These are phyloP conservation scores for Phtheirospermum japonicum DNA, from an alignment of 257 asterid genomes.

Conservation along the genomic window DNA sequence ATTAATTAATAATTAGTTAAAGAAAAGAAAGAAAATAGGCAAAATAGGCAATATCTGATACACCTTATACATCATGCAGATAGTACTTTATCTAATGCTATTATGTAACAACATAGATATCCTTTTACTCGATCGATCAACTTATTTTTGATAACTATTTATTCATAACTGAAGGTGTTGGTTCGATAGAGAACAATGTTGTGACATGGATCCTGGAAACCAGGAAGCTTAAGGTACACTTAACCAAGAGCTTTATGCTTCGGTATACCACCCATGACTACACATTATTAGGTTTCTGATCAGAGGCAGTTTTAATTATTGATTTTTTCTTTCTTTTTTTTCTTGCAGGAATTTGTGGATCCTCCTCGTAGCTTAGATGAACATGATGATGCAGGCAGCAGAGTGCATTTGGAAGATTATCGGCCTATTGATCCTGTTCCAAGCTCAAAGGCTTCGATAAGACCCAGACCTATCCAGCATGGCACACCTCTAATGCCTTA, in stretches of 20 bases:
- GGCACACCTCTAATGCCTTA: constrained; percentile 83
- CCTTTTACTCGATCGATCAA: too few relatives aligned
- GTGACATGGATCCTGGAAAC: constrained; percentile 24
- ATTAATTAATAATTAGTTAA: too few relatives aligned
- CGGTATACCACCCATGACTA: too few relatives aligned
- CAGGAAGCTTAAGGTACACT: constrained; percentile 62
- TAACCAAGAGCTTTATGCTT: neutral
- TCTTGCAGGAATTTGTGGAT: constrained; percentile 32
- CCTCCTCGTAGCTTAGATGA: neutral
- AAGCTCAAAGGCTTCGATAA: constrained; percentile 59
- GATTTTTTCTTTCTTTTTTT: neutral
- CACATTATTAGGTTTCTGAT: too few relatives aligned
- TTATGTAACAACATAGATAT: too few relatives aligned
- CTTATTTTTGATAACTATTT: neutral
- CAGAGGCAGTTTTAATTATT: too few relatives aligned
- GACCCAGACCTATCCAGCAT: constrained; percentile 80
- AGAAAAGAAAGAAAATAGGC: too few relatives aligned
- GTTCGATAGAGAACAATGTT: constrained; percentile 19
- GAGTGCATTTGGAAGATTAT: constrained; percentile 55
- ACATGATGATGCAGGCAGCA: constrained; percentile 18
- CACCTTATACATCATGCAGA: too few relatives aligned
- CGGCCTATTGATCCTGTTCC: constrained; percentile 78
- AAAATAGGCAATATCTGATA: too few relatives aligned
- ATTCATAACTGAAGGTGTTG: constrained; percentile 22
- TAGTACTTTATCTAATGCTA: too few relatives aligned